phyloP scores from a whole-genome alignment of 352 stramenopile species.

The Globisporangium cederbergense region DNA sequence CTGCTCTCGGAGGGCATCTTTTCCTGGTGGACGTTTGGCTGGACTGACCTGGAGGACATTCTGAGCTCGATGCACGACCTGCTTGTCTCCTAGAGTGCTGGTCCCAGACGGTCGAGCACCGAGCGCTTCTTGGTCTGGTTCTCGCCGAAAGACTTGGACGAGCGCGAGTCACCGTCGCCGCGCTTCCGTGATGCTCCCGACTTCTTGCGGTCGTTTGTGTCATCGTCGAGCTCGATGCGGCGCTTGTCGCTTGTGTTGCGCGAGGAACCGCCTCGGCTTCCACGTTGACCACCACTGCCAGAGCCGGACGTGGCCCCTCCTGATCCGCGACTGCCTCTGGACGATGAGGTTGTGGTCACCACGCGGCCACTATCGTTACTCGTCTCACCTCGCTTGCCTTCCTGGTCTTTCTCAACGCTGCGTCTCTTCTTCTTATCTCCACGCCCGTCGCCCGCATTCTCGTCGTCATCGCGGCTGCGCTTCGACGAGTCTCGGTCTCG shows the following conservation, averaged over 20 bases:
- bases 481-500: conserved; percentile 30
- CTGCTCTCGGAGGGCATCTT: neutral
- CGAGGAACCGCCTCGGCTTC: conserved; percentile 21
- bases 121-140: conserved; percentile 76
- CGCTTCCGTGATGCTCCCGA: conserved; percentile 14
- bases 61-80: neutral
- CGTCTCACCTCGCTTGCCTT: conserved; percentile 31
- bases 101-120: conserved; percentile 76
- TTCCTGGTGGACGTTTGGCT: neutral
- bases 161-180: conserved; percentile 27
- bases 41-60: neutral
- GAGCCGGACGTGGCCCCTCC: conserved; percentile 2
- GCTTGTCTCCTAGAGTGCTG: conserved; percentile 37
- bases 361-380: conserved; percentile 36
- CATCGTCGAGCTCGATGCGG: conserved; percentile 56
- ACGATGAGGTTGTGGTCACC: conserved; percentile 44
- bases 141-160: conserved; percentile 47
- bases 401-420: conserved; percentile 18
- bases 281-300: neutral
- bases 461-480: conserved; percentile 23
- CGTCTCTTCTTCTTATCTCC: conserved; percentile 28
- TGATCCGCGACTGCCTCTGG: conserved; percentile 18
- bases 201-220: conserved; percentile 29
- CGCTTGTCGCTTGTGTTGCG: conserved; percentile 34
- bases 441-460: conserved; percentile 13